Conservation (phyloP, 345 rosid genomes). For the Populus pruinosa region DNA sequence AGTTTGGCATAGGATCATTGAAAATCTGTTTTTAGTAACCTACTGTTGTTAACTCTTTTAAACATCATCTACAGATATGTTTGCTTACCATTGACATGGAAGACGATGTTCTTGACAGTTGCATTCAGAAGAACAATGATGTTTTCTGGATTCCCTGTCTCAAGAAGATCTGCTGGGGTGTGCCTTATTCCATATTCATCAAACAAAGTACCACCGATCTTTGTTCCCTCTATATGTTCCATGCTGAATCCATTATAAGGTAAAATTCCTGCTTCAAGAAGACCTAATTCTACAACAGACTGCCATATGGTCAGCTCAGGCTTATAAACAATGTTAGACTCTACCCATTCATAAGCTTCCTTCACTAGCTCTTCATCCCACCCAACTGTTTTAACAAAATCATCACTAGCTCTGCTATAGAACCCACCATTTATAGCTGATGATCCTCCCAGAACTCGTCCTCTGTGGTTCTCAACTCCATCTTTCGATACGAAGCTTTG, state of each 20-base stretch:
- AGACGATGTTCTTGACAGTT: slow-evolving; percentile 52
- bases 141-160: slow-evolving; percentile 40
- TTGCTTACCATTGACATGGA: slow-evolving; percentile 34
- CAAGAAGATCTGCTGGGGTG: slow-evolving; percentile 69
- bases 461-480: slow-evolving; percentile 47
- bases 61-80: background rate
- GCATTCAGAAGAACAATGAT: slow-evolving; percentile 56
- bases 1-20: too few relatives aligned
- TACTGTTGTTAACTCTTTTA: too few relatives aligned
- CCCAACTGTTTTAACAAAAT: slow-evolving; percentile 45
- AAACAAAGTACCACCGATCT: slow-evolving; percentile 63
- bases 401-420: slow-evolving; percentile 65
- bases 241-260: slow-evolving; percentile 66
- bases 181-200: slow-evolving; percentile 60
- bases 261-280: slow-evolving; percentile 67
- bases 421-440: slow-evolving; percentile 70
- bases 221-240: slow-evolving; percentile 71
- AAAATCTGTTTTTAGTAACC: too few relatives aligned
- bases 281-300: slow-evolving; percentile 52
- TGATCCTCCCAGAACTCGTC: slow-evolving; percentile 71
- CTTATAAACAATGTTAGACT: slow-evolving; percentile 55
- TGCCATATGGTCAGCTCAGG: slow-evolving; percentile 68
- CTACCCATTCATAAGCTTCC: slow-evolving; percentile 69
- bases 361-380: slow-evolving; percentile 61
- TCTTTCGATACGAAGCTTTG: slow-evolving; percentile 58